phyloP scores from a whole-genome alignment of 805 yeast genomes.

The Wickerhamomyces kurtzmanii region DNA sequence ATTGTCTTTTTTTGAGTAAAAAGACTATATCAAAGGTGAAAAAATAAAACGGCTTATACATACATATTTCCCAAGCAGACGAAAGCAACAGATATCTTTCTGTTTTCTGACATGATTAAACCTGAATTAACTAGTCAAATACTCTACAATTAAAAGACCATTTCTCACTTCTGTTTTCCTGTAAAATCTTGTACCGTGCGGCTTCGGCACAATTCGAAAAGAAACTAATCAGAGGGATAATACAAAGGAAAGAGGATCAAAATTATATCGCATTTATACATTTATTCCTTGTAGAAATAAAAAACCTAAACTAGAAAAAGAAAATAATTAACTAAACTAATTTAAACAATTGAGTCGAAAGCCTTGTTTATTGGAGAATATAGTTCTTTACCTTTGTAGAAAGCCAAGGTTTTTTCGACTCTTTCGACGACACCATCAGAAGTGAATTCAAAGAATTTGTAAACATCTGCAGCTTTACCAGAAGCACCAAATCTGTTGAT shows the following conservation, averaged over 20 bases:
- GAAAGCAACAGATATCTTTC: constrained; percentile 60
- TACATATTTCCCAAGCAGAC: constrained; percentile 90
- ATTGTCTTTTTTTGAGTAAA: constrained; percentile 3
- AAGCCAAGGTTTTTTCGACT: constrained; percentile 69
- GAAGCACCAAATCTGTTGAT: constrained; percentile 95
- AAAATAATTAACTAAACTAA: no score
- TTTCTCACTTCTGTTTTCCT: no score
- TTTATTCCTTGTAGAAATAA: constrained; percentile 1
- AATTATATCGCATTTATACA: background rate
- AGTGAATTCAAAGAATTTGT: constrained; percentile 81
- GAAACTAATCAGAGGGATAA: background rate
- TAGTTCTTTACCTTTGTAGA: constrained; percentile 69
- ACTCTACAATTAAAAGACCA: background rate
- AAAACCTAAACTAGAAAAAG: no score
- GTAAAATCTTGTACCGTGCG: no score
- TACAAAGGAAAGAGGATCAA: background rate
- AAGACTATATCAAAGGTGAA: constrained; percentile 24
- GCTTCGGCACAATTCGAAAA: no score
- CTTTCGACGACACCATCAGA: constrained; percentile 87
- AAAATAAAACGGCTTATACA: no score
- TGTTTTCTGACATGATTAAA: constrained; percentile 10
- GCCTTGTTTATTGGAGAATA: constrained; percentile 75
- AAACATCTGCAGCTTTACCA: constrained; percentile 78
- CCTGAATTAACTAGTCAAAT: constrained; percentile 2
- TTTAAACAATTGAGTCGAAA: constrained; percentile 36